Evolutionary conservation across 1,139 yeast species (phyloP), one percentile per base, ranked within the genome.

Genomic region (Suhomyces kunorum): DNA sequence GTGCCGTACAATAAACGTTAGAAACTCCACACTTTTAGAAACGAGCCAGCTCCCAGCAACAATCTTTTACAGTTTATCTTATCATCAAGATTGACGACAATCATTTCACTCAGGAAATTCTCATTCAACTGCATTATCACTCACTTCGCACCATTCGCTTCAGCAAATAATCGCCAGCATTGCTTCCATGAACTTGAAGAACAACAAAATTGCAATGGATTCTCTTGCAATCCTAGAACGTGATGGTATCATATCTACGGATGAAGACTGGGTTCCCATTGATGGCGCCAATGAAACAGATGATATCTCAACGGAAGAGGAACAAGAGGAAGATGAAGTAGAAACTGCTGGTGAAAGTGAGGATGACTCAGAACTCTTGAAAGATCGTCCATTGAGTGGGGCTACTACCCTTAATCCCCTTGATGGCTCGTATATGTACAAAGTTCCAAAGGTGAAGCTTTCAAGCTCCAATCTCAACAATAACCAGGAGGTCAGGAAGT

Each of bases 241-340:
- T 5, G 47, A 46, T n/a, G 50, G 42, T 6, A 37, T 48, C 19
- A 27, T 50, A 8, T 46, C 49, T 25, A 45, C 52, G 2, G 52
- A 48, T n/a, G 48, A 43, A 8, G 52, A 48, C 9, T 41, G 42
- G 35, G 27, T 32, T 16, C 40, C 24, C n/a, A 19, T 33, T 3
- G 33, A 28, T 3, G 35, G 29, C 9, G 33, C 22, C 2, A 44
- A 33, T 5, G 34, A 32, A 2, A 25, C 28, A 1, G 41, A 38
- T 9, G 40, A 42, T 6, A 36, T 38, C 11, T 38, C 43, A 11
- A 32, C 43, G 8, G 35, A 38, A 13, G 39, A 34, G 3, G 46
- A 44, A 18, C 18, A 27, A 20, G 35, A 37, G 19, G 44, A 39
- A 13, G 26, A 8, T 12, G 26, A 28, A 6, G 32, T 15, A n/a